A percentile compares a stretch with the other conserved stretches of the same genome.
These are phyloP conservation scores for Pseudonitzschia multiseries DNA, from an alignment of 108 stramenopile species.

Conservation along the genomic window DNA sequence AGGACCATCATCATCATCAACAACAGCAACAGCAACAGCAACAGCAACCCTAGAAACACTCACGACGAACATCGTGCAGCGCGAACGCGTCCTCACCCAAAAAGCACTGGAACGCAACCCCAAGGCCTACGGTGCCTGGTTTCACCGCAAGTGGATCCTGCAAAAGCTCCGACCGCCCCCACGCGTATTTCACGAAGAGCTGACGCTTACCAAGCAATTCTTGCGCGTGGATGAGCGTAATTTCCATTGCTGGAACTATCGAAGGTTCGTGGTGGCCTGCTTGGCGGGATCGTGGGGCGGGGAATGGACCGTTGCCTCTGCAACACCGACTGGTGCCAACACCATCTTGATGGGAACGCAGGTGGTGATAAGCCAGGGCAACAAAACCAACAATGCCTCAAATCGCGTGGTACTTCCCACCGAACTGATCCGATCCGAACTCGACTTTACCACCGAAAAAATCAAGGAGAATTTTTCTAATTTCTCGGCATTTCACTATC, in stretches of 20 bases:
- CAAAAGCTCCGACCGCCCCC: constrained; percentile 29
- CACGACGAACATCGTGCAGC: not conserved
- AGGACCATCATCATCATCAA: too few species aligned
- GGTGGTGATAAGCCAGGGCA: constrained; percentile 18
- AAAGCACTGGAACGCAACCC: constrained; percentile 88
- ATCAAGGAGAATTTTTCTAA: constrained; percentile 95
- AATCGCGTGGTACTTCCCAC: not conserved
- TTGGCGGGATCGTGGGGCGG: constrained; percentile 14
- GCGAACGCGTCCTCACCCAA: constrained; percentile 71
- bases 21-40: not conserved
- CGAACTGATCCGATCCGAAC: constrained; percentile 60
- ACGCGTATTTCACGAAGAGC: constrained; percentile 57
- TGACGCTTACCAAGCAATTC: constrained; percentile 81
- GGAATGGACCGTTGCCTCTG: not conserved
- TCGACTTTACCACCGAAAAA: constrained; percentile 86
- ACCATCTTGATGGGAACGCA: constrained; percentile 56
- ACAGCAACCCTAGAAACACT: not conserved
- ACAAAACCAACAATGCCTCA: not conserved
- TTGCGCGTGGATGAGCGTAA: constrained; percentile 92
- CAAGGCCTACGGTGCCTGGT: constrained; percentile 97
- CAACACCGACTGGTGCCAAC: not conserved
- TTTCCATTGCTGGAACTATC: constrained; percentile 99
- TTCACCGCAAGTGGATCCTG: constrained; percentile 96
- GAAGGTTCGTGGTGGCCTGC: constrained; percentile 75
- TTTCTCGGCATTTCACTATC: constrained; percentile 97